Evolutionary conservation across 1,139 yeast genomes (phyloP), one percentile per base, ranked within the genome.

Genomic region (Blastobotrys aristatus): DNA sequence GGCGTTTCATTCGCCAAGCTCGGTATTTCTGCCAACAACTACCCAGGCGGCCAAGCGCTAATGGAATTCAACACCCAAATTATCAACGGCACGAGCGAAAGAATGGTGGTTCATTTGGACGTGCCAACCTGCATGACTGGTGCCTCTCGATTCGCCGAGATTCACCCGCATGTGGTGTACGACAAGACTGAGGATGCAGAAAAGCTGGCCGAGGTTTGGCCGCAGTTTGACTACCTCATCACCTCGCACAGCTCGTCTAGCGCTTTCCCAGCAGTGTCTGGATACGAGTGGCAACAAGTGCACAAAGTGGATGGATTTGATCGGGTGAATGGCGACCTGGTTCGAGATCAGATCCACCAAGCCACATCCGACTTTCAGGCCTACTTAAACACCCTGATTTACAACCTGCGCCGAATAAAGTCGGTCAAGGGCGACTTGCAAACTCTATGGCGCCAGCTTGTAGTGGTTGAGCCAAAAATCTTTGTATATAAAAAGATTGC

Each of bases 61-160:
- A 52, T 63, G 13, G 63, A 61, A 35, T 74, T 84, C 50, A 35
- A 35, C 26, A 34, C 38, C 13, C 55, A 69, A 5, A 57, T 82
- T 11, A 13, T 4, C 11, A 27, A 27, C 13, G 31, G 21, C 18
- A 22, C 36, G n/a, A 8, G n/a, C 17, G 44, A 41, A 6, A n/a
- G n/a, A n/a, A n/a, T n/a, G n/a, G 39, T 57, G 4, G 79, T 88
- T 4, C 96, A 89, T 62, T 67, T 88, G 68, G 95, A 86, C 58
- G 82, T 82, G 1, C 80, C 86, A 0, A 75, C 94, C 2, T 86
- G 96, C 61, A 88, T 88, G 95, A 79, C 90, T 1, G 98, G 98
- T 6, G 83, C 82, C 5, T 77, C 89, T 3, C 71, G 80, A 48
- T 90, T 90, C 65, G 83, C 83, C 1, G 82, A 86, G 59, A 57